Evolutionary conservation across 202 grass and related monocot genomes (phyloP).

Genomic region (Setaria italica): DNA sequence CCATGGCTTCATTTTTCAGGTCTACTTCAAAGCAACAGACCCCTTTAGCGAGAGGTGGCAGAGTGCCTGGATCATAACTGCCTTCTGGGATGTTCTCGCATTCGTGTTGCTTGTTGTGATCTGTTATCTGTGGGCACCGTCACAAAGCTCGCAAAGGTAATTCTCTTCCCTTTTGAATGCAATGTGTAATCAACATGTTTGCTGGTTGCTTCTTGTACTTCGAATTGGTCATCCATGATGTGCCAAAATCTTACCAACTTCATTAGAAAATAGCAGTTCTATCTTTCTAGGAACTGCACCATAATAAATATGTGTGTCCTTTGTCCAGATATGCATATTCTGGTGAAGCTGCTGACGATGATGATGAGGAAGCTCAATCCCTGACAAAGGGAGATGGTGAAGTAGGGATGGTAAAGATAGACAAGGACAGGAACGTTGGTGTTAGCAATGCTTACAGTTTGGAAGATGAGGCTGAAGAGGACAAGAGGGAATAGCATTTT

Average conservation of each 20-base stretch:
- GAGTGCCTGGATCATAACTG: slow-evolving; percentile 96
- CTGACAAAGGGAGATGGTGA: slow-evolving; percentile 87
- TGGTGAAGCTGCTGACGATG: slow-evolving; percentile 74
- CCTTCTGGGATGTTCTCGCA: slow-evolving; percentile 91
- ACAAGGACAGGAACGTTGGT: slow-evolving; percentile 75
- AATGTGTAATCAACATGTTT: neutral
- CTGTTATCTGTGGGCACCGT: slow-evolving; percentile 95
- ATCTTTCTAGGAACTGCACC: neutral
- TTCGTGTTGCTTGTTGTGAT: slow-evolving; percentile 85
- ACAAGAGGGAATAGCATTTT: slow-evolving; percentile 76
- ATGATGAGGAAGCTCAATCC: slow-evolving; percentile 86
- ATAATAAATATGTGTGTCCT: neutral
- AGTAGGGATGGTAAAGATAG: slow-evolving; percentile 84
- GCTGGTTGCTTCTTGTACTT: neutral
- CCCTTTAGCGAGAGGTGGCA: slow-evolving; percentile 98
- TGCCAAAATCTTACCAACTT: neutral
- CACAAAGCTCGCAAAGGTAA: slow-evolving; percentile 95
- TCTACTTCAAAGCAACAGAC: slow-evolving; percentile 98
- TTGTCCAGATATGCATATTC: slow-evolving; percentile 90
- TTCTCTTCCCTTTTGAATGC: neutral
- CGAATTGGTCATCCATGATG: neutral
- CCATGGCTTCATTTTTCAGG: slow-evolving; percentile 54
- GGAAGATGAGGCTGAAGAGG: slow-evolving; percentile 81
- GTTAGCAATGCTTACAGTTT: slow-evolving; percentile 57
- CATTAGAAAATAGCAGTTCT: neutral